Evolutionary conservation across 768 basidiomycete genomes (phyloP).

Genomic region (Psilocybe subaeruginosa): DNA sequence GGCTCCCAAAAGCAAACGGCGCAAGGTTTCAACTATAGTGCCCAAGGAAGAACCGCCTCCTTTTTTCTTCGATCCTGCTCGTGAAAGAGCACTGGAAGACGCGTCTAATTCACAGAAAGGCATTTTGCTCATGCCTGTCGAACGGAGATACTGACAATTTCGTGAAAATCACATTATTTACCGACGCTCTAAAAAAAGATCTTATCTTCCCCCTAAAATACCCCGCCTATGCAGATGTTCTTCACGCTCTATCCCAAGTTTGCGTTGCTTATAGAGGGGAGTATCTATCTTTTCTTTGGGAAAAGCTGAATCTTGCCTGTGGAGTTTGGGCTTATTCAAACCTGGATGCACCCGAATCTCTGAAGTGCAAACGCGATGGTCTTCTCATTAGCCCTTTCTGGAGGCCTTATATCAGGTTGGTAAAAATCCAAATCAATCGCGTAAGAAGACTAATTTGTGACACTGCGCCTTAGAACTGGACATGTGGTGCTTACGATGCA

Average conservation of each 20-base stretch:
- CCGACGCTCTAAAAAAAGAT: too few species aligned
- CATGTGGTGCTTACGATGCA: neutral
- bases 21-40: neutral
- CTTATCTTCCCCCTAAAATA: too few species aligned
- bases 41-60: neutral
- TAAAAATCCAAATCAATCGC: neutral
- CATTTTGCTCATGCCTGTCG: too few species aligned
- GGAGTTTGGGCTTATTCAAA: neutral
- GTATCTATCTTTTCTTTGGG: constrained; percentile 17
- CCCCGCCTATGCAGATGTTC: too few species aligned
- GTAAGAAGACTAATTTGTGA: neutral
- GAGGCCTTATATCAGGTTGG: constrained; percentile 14
- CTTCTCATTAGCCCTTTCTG: constrained; percentile 13
- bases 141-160: too few species aligned
- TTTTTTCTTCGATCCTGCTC: neutral
- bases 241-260: too few species aligned
- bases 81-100: constrained; percentile 5
- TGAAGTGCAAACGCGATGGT: constrained; percentile 17
- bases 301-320: constrained; percentile 12
- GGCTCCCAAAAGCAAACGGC: constrained; percentile 2
- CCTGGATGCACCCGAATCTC: constrained; percentile 5
- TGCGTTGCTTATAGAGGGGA: too few species aligned
- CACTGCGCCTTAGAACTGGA: neutral
- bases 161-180: too few species aligned
- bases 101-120: constrained; percentile 13